phyloP scores from a whole-genome alignment of 768 basidiomycete species.

The Exsudoporus frostii region DNA sequence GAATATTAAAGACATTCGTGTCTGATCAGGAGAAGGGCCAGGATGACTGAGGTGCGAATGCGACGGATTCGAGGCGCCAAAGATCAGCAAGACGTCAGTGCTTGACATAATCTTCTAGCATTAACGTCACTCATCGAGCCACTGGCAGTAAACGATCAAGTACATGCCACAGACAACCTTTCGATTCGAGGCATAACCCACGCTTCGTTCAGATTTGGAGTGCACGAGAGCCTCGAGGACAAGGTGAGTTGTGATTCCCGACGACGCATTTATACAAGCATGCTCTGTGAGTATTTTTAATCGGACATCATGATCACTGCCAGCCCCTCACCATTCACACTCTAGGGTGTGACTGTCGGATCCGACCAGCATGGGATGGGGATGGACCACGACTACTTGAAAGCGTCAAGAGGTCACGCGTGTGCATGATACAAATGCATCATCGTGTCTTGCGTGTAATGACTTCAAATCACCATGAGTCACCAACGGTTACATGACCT shows the following conservation, averaged over 20 bases:
- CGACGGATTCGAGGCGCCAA: background rate
- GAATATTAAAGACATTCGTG: background rate
- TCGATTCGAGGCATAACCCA: background rate
- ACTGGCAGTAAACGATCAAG: constrained; percentile 11
- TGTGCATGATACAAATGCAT: background rate
- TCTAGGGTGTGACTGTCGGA: background rate
- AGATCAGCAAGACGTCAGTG: background rate
- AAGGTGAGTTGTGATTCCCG: constrained; percentile 11
- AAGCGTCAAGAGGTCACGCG: background rate
- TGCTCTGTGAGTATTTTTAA: background rate
- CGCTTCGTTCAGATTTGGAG: background rate
- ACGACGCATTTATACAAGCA: background rate
- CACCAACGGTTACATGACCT: background rate
- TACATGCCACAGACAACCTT: background rate
- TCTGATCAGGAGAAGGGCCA: background rate
- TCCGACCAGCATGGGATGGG: background rate
- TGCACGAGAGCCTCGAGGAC: constrained; percentile 12
- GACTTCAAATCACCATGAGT: background rate
- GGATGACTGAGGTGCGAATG: background rate
- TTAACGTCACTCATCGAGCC: background rate
- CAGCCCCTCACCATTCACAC: background rate
- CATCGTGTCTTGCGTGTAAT: background rate
- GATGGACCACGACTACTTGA: background rate
- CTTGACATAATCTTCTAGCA: background rate
- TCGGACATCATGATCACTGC: background rate